Evolutionary conservation across 148 eudicot genomes (phyloP), one percentile per base, ranked within the genome.

Genomic region (Fagopyrum esculentum): DNA sequence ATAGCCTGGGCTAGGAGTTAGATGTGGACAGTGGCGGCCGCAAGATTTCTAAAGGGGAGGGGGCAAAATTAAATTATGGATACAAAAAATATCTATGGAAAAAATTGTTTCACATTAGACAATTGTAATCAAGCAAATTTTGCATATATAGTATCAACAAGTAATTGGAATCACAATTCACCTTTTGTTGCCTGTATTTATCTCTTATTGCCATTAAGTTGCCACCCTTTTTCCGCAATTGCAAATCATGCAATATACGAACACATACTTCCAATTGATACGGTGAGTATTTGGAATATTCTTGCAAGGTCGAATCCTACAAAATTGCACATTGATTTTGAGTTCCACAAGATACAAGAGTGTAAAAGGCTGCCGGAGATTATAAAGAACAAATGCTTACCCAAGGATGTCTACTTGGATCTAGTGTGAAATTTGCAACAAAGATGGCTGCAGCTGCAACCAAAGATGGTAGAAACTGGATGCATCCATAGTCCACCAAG

Each of bases 121-220:
- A 10, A 40, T 5, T 6, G 4, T 35, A 45, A 22, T 22, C 26
- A 44, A 17, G 2, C 4, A 35, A 1, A 35, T 35, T 1, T 35
- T 35, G 3, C 10, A 35, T 35, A 35, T 35, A 35, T 35, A 35
- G 40, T 35, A 16, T 6, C 19, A 60, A n/a, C 30, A 19, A 45
- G 4, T 19, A 6, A 35, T 4, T 75, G 11, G 45, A 56, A 6
- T 5, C 45, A 52, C 55, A 22, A 22, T 16, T 69, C 82, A 94
- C 98, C 98, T 88, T 92, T 74, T 89, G 92, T 47, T 86, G 86
- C 80, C 84, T 89, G 90, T 95, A 92, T 77, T 95, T 95, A 44
- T 89, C 92, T 78, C 90, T 81, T 6, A 88, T 73, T 12, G 98
- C 96, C 11, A 81, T 81, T 77, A 92, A 84, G 43, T 87, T 77